Percentiles rank a stretch among this genome's conserved stretches.
phyloP scores from a whole-genome alignment of 2,329 filamentous ascomycete genomes.

The Beauveria rudraprayagi region DNA sequence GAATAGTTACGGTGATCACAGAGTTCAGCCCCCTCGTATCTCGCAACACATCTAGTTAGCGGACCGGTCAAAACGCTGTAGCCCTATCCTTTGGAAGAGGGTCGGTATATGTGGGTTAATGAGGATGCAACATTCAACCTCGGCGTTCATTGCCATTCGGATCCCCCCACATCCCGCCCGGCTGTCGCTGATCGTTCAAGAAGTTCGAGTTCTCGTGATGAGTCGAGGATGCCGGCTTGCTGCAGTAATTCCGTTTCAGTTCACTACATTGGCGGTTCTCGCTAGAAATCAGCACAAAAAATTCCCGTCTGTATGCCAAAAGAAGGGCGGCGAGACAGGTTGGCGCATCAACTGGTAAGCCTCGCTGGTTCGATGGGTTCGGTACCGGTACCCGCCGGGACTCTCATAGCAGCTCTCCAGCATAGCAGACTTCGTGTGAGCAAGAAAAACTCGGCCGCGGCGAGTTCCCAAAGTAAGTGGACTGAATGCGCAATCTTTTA shows the following conservation, averaged over 20 bases:
- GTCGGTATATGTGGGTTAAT: too few relatives aligned
- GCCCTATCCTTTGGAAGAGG: too few relatives aligned
- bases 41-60: background rate
- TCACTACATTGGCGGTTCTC: background rate
- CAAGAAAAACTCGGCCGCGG: slow-evolving; percentile 9
- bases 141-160: background rate
- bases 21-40: background rate
- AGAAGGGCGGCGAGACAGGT: slow-evolving; percentile 12
- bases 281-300: slow-evolving; percentile 9
- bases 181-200: too few relatives aligned
- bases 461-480: slow-evolving; percentile 12
- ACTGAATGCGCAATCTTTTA: slow-evolving; percentile 14
- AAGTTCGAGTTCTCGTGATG: too few relatives aligned
- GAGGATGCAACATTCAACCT: too few relatives aligned
- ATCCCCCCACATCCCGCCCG: background rate
- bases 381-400: slow-evolving; percentile 11
- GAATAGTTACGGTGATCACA: background rate
- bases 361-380: slow-evolving; percentile 12
- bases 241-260: too few relatives aligned
- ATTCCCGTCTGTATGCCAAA: slow-evolving; percentile 12
- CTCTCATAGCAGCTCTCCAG: slow-evolving; percentile 9
- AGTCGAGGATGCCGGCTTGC: too few relatives aligned
- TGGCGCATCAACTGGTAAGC: slow-evolving; percentile 11
- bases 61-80: too few relatives aligned
- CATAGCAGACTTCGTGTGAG: slow-evolving; percentile 12